Percentiles rank a stretch among this genome's conserved stretches.
Evolutionary conservation across 305 asterid genomes (phyloP).

Genomic region (Fraxinus xanthoxyloides): DNA sequence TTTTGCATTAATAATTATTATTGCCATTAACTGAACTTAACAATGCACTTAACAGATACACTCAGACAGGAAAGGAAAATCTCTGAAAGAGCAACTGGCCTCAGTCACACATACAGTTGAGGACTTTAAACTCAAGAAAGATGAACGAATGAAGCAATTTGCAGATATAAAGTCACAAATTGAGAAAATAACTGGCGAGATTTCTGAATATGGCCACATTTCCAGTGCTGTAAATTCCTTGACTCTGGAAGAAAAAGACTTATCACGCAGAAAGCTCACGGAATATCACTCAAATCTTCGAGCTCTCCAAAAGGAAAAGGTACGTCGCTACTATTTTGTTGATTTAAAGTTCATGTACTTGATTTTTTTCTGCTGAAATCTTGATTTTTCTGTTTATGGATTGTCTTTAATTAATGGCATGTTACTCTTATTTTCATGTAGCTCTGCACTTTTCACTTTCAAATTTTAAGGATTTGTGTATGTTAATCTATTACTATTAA

Average conservation of each 20-base stretch:
- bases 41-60: constrained; percentile 37
- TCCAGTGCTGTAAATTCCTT: constrained; percentile 36
- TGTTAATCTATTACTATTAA: background rate
- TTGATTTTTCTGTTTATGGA: background rate
- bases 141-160: constrained; percentile 74
- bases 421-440: background rate
- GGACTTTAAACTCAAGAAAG: constrained; percentile 65
- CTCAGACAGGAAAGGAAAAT: constrained; percentile 47
- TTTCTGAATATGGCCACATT: constrained; percentile 62
- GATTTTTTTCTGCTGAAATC: background rate
- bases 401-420: background rate
- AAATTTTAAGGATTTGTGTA: background rate
- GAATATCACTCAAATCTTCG: constrained; percentile 73
- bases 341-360: background rate
- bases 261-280: constrained; percentile 72
- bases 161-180: constrained; percentile 68
- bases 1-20: background rate
- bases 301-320: constrained; percentile 85
- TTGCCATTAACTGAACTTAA: constrained; percentile 1
- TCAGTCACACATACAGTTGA: constrained; percentile 69
- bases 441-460: background rate
- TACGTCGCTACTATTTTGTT: constrained; percentile 18
- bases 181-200: constrained; percentile 70
- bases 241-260: constrained; percentile 67
- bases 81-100: constrained; percentile 74